Evolutionary conservation across 805 yeast genomes (phyloP), one percentile per base, ranked within the genome.

Genomic region (Isabelozyma rhagii): DNA sequence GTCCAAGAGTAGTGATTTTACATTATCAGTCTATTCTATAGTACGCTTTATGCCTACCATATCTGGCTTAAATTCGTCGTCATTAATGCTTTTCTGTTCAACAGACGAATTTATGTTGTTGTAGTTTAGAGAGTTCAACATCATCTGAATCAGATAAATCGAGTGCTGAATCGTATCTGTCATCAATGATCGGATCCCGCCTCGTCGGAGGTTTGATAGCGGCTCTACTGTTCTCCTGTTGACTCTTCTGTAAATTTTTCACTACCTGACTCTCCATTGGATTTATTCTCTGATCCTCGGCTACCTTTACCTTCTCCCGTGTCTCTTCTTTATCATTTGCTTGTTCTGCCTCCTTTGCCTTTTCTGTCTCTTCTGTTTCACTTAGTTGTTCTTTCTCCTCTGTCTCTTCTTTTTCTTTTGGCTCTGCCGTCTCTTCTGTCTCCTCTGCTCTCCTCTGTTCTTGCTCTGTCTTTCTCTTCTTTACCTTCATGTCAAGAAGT

Each of bases 91-190:
- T n/a, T 36, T 36, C 15, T 36, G 39, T 36, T 36, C 14, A 42
- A 44, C 51, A 51, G 45, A 47, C 17, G 39, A 47, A 48, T 39
- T 51, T 48, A 50, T 55, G 58, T 4, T 44, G 18, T 28, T 52
- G 46, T 25, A 57, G 41, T 39, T 28, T 38, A 8, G 39, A 14
- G 3, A 45, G 9, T 41, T 45, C 56, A 41, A 53, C 56, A 8
- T 51, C 55, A 38, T 62, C 67, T 13, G 62, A 47, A 11, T 51
- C 47, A 13, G 57, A 51, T 25, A 65, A 49, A 43, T 65, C 69
- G n/a, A 65, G 51, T 45, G 59, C 50, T 2, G 65, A 44, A 39
- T 65, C 66, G 43, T 56, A 64, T 17, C 58, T 64, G 9, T 65
- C 61, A 41, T 64, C 68, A 8, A 63, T 50, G 3, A 51, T 44